Base-by-base conservation (phyloP, 495 filamentous ascomycete species). In the Penicillium alfredii region DNA sequence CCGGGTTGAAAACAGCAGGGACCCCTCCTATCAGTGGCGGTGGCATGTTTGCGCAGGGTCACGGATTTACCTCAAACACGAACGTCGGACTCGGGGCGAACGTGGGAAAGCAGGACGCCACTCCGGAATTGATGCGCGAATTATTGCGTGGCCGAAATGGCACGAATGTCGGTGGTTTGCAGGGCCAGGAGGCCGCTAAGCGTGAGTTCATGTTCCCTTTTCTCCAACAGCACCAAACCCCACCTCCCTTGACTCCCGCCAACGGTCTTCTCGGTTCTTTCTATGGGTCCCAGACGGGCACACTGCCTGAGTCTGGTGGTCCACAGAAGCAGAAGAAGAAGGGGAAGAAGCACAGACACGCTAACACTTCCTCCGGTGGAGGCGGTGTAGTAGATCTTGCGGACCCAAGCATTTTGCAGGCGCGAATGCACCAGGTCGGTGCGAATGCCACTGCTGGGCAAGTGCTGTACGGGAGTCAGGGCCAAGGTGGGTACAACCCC, bases 361-460 rank as follows among this genome's bases (percentile, higher is more conserved):
- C 88, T 92, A 93, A 94, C 85, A 94, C 88, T 90, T 94, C 88
- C 84, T 92, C 88, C 80, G 90, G 86, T 77, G 86, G 86, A 77
- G 87, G 87, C 73, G 87, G 83, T 76, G 79, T 94, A 87, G 88
- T 93, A 74, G 87, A 96, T 89, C 84, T 94, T 88, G 85, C 84
- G 74, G 88, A 95, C 84, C 87, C 90, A 72, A 95, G 88, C 76
- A 94, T 97, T 76, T 80, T 99, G 75, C 92, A 96, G 73, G 87
- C 86, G 65, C 84, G 92, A 73, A 85, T 94, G 77, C 88, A 89
- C 65, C 85, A 93, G 66, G 80, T 78, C 60, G 81, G 82, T 76
- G 77, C 76, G 45, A 68, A 64, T 64, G 57, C 64, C 55, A 61
- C 59, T 73, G 61, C 64, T 74, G 85, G 85, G 63, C 87, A 93